Evolutionary conservation across 306 rosid genomes (phyloP).

Genomic region (Lagenaria siceraria): DNA sequence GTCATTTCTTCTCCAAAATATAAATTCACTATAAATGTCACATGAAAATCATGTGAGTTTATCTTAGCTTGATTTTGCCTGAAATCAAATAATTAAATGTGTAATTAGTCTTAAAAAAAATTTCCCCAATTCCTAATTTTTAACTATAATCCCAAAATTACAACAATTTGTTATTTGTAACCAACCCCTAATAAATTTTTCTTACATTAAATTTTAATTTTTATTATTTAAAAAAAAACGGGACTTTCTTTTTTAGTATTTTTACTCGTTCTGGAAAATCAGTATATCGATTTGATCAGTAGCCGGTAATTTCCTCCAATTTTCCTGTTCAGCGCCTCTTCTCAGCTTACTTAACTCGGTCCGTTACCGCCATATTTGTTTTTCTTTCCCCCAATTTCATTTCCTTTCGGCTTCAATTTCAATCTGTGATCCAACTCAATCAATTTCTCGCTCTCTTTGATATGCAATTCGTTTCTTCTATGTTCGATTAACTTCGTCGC

Average conservation of each 20-base stretch:
- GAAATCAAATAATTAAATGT: too few species aligned
- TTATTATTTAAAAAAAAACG: too few species aligned
- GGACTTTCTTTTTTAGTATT: background rate
- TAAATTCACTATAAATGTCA: too few species aligned
- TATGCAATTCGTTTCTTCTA: background rate
- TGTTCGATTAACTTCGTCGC: background rate
- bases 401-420: background rate
- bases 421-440: background rate
- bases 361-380: conserved; percentile 5
- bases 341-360: background rate
- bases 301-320: conserved; percentile 2
- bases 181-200: too few species aligned
- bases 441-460: background rate
- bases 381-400: background rate
- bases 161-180: too few species aligned
- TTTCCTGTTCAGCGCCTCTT: background rate
- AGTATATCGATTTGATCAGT: background rate
- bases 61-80: too few species aligned
- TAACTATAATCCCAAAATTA: too few species aligned
- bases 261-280: background rate
- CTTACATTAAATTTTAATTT: too few species aligned
- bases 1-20: too few species aligned
- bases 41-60: too few species aligned
- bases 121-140: too few species aligned
- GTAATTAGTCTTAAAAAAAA: too few species aligned